Base-by-base conservation (phyloP, 176 grass and related monocot genomes). In the Avena insularis region DNA sequence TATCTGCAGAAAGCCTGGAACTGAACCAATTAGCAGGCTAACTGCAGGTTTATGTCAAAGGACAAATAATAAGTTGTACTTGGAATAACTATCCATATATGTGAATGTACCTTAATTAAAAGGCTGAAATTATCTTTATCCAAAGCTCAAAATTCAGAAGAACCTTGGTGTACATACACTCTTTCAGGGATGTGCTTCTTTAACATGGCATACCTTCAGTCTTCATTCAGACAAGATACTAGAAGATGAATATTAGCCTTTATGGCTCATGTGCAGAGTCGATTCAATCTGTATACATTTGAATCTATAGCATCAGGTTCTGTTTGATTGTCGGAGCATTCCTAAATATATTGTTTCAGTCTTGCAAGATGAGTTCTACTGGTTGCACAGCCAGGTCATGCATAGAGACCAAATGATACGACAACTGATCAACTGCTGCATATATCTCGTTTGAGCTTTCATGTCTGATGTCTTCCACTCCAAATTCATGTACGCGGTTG, bases 401-500 rank as follows among this genome's bases (percentile, higher is more conserved):
- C n/a, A 71, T 20, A 85, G 38, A 85, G 46, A 88, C 10, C 82
- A 91, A 82, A 85, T 88, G 77, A 71, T 15, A 59, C 2, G 54
- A 56, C 55, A 86, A 61, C 77, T 73, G 62, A 77, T 84, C 60
- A 85, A 82, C 29, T 33, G 48, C 27, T 23, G 43, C 49, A 85
- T 85, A 82, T 56, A 88, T 86, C 62, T 86, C 58, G 2, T 51
- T 47, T 85, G 82, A 88, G 71, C 54, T 88, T 55, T 86, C 71
- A 82, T 91, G 90, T 62, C 71, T 85, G 48, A 78, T 78, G 31
- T 79, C 90, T 65, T 88, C 82, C 13, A 88, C 86, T 63, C 78
- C 69, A 86, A 85, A 91, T 81, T 88, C 71, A 65, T 72, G 86
- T 45, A 85, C 50, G 16, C 0, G 71, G 33, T 35, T 69, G 43